Conservation (phyloP, 306 rosid species). For the Crotalaria pallida region DNA sequence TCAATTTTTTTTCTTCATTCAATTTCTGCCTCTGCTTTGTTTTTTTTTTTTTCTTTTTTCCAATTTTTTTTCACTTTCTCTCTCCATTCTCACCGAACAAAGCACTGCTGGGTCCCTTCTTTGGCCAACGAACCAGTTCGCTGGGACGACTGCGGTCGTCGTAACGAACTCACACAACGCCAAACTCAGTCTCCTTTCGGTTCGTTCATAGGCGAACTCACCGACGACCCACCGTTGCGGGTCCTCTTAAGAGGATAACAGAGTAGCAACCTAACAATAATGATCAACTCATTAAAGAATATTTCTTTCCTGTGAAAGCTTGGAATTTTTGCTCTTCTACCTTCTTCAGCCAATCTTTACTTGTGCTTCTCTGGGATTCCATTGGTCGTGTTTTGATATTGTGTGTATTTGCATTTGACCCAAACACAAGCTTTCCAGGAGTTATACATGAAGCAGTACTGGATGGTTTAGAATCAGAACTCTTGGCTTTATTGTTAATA, state of each 20-base stretch:
- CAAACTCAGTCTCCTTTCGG: too few species aligned
- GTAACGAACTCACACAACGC: too few species aligned
- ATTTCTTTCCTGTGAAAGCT: constrained; percentile 58
- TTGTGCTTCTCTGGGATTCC: not conserved
- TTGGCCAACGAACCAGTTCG: too few species aligned
- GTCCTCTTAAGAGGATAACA: not conserved
- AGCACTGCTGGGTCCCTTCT: too few species aligned
- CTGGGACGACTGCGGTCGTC: too few species aligned
- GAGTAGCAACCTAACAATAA: not conserved
- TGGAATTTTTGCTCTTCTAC: constrained; percentile 37
- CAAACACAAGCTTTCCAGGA: constrained; percentile 53
- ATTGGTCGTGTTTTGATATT: constrained; percentile 20
- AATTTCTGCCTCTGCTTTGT: too few species aligned
- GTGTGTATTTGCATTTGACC: constrained; percentile 27
- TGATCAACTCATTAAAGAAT: constrained; percentile 38
- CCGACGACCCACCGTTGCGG: too few species aligned
- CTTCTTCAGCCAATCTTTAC: constrained; percentile 29
- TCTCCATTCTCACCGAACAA: too few species aligned
- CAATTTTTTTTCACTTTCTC: too few species aligned
- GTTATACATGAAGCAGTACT: constrained; percentile 1
- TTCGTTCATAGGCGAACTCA: too few species aligned
- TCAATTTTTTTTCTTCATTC: too few species aligned
- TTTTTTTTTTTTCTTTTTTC: too few species aligned
- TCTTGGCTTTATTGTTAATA: constrained; percentile 20
- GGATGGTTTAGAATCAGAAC: constrained; percentile 29